Conservation (phyloP, 805 yeast genomes). For the Lachancea meyersii region DNA sequence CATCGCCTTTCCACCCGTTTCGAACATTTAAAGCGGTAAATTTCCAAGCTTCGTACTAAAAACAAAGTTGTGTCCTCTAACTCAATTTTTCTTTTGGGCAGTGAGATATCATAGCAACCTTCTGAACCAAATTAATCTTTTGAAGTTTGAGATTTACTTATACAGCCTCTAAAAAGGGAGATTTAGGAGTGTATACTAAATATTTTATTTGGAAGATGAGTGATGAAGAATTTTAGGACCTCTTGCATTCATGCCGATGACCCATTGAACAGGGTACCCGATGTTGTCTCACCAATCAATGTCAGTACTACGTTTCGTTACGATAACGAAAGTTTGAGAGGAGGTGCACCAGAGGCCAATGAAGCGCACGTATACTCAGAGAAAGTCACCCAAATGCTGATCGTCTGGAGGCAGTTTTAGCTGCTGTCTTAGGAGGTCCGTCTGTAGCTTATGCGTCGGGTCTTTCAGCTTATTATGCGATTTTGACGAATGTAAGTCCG, state of each 20-base stretch:
- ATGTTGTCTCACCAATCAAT: slow-evolving; percentile 74
- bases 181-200: no score
- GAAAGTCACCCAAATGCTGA: slow-evolving; percentile 65
- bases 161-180: not conserved
- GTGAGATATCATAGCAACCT: no score
- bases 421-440: slow-evolving; percentile 53
- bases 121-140: not conserved
- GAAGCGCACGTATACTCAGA: slow-evolving; percentile 56
- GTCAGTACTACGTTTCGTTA: slow-evolving; percentile 76
- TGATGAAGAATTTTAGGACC: slow-evolving; percentile 30
- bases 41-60: no score
- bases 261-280: slow-evolving; percentile 46
- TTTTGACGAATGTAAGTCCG: slow-evolving; percentile 65
- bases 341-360: slow-evolving; percentile 33
- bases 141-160: not conserved
- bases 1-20: not conserved
- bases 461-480: slow-evolving; percentile 71
- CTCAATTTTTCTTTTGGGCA: no score
- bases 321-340: slow-evolving; percentile 45
- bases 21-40: no score
- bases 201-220: no score
- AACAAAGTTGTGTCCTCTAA: no score
- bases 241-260: slow-evolving; percentile 69
- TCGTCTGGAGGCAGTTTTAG: slow-evolving; percentile 61
- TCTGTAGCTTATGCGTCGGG: slow-evolving; percentile 75